A percentile compares a stretch with the other conserved stretches of the same genome.
Evolutionary conservation across 2,329 filamentous ascomycete species (phyloP).

Genomic region (Phialophora macrospora): DNA sequence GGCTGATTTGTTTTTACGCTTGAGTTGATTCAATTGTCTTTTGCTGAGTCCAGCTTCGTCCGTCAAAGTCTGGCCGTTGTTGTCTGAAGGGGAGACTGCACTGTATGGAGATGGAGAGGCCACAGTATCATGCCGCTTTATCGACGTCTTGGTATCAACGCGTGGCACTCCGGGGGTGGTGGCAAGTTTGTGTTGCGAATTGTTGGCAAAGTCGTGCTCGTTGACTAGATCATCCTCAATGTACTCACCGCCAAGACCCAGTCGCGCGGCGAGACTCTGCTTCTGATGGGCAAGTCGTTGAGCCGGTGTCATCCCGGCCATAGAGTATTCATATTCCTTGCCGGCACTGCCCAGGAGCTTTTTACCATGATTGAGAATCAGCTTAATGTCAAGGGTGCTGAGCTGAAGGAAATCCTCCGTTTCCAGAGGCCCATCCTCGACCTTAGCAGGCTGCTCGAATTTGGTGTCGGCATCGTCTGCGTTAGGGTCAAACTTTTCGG

Average conservation of each 20-base stretch:
- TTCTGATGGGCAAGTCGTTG: slow-evolving; percentile 84
- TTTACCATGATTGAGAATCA: slow-evolving; percentile 81
- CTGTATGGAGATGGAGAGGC: slow-evolving; percentile 49
- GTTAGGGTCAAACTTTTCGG: slow-evolving; percentile 86
- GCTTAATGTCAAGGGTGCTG: slow-evolving; percentile 74
- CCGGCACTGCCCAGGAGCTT: slow-evolving; percentile 81
- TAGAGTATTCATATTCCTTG: slow-evolving; percentile 79
- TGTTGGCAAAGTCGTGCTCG: slow-evolving; percentile 63
- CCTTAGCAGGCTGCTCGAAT: slow-evolving; percentile 57
- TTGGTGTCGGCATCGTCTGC: slow-evolving; percentile 64
- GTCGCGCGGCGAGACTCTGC: slow-evolving; percentile 78
- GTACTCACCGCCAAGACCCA: slow-evolving; percentile 83
- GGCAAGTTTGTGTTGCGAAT: slow-evolving; percentile 50
- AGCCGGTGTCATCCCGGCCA: slow-evolving; percentile 80
- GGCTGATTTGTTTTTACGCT: slow-evolving; percentile 89
- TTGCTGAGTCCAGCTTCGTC: slow-evolving; percentile 82
- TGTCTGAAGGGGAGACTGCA: slow-evolving; percentile 55
- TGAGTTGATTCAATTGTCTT: slow-evolving; percentile 90
- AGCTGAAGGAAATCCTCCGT: slow-evolving; percentile 71
- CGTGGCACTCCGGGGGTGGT: slow-evolving; percentile 52
- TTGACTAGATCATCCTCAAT: slow-evolving; percentile 82
- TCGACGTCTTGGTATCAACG: slow-evolving; percentile 54
- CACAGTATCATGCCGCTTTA: slow-evolving; percentile 53
- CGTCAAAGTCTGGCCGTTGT: slow-evolving; percentile 45
- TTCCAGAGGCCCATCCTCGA: slow-evolving; percentile 45